Percentiles rank a stretch among this genome's conserved stretches.
Conservation (phyloP, 2,329 filamentous ascomycete genomes). For the Colletotrichum scovillei region DNA sequence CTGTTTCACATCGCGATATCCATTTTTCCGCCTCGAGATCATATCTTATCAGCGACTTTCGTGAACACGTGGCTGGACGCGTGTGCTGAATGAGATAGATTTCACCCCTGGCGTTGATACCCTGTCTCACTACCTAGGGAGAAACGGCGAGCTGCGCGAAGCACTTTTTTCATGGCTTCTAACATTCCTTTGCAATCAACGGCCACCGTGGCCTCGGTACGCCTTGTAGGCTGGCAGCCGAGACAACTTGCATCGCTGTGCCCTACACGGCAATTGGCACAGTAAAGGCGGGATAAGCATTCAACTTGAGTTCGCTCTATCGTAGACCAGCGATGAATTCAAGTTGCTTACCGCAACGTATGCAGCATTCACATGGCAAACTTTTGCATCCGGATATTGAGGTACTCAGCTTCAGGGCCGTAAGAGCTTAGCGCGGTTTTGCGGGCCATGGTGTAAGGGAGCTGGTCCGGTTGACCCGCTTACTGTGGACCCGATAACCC, state of each 20-base stretch:
- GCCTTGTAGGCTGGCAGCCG: neutral
- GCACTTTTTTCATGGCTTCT: neutral
- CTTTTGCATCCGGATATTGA: neutral
- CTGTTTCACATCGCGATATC: constrained; percentile 23
- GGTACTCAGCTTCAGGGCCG: too few relatives aligned
- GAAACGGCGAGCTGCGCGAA: neutral
- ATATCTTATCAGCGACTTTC: neutral
- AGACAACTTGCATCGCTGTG: neutral
- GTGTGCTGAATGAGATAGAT: constrained; percentile 15
- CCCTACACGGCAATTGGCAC: neutral
- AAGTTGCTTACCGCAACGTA: too few relatives aligned
- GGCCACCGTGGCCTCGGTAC: neutral
- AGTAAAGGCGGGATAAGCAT: neutral
- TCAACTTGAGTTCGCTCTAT: neutral
- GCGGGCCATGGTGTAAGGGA: too few relatives aligned
- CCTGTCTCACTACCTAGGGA: neutral
- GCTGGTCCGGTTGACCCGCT: neutral
- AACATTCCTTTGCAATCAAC: neutral
- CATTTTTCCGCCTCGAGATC: constrained; percentile 11
- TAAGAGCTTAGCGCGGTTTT: neutral
- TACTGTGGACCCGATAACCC: neutral
- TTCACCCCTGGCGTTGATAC: neutral
- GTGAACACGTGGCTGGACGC: constrained; percentile 32
- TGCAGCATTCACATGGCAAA: neutral
- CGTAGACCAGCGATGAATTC: too few relatives aligned